Conservation (phyloP, 2,329 filamentous ascomycete species). For the Fusarium caatingaense region DNA sequence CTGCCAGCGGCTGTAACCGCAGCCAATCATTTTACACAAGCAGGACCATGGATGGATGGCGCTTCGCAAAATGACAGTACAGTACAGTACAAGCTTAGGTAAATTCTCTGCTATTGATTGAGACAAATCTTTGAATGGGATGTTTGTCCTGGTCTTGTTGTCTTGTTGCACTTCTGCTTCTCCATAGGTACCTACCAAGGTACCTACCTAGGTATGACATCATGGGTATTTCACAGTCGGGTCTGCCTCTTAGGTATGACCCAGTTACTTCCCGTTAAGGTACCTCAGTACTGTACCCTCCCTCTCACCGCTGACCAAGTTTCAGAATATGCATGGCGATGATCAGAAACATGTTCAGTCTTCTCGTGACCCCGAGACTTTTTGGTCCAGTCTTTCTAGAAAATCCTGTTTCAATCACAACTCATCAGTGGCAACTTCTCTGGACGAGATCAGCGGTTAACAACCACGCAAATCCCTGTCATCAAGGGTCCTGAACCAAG, state of each 20-base stretch:
- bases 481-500: slow-evolving; percentile 8
- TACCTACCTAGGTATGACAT: slow-evolving; percentile 20
- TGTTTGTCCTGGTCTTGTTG: background rate
- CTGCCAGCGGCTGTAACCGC: slow-evolving; percentile 15
- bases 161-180: background rate
- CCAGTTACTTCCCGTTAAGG: no score
- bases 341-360: slow-evolving; percentile 32
- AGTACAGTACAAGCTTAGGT: background rate
- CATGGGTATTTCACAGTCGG: slow-evolving; percentile 2
- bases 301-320: slow-evolving; percentile 20
- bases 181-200: background rate
- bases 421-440: slow-evolving; percentile 34
- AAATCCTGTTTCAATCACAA: slow-evolving; percentile 39
- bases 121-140: background rate
- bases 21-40: slow-evolving; percentile 35
- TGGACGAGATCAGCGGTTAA: slow-evolving; percentile 39
- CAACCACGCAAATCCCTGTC: slow-evolving; percentile 35
- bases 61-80: slow-evolving; percentile 24
- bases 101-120: background rate
- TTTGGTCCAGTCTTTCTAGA: slow-evolving; percentile 17
- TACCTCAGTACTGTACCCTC: background rate
- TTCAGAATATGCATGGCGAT: slow-evolving; percentile 40
- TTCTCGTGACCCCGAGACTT: slow-evolving; percentile 17
- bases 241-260: no score
- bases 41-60: slow-evolving; percentile 16